Evolutionary conservation across 208 protist genomes (phyloP), one percentile per base, ranked within the genome.

Genomic region (Leishmania major): DNA sequence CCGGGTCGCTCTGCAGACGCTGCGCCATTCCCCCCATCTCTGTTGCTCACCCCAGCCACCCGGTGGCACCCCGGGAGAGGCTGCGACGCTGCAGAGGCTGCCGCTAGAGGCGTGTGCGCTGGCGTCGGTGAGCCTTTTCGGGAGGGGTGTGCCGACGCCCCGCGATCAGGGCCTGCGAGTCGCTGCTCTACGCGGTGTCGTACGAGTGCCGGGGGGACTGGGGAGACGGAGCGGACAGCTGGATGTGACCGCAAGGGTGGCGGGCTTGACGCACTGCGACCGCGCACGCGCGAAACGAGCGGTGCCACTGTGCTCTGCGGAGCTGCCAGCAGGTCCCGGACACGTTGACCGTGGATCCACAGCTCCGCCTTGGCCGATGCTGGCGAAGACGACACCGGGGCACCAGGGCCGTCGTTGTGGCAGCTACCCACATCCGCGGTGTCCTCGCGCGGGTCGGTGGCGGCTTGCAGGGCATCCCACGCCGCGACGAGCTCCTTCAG

Each of bases 381-480:
- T 35, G 25, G 51, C 15, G 47, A 17, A 57, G 73, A 17, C 51
- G 22, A 57, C 35, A 43, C n/a, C 25, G 35, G 5, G 73, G 17
- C 35, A 17, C 37, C 75, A n/a, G 8, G 57, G 51, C 49, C 40
- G n/a, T 53, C 28, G 75, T 40, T 53, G 66, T 49, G 51, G 13
- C 17, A n/a, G 72, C 19, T 15, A 10, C 77, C 40, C 53, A 51
- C 47, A 49, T 81, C 78, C 11, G 10, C 51, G 49, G 51, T 82
- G 78, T 78, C 76, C 15, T 83, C 80, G 53, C 74, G 47, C 1
- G 59, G 77, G 8, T 79, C 59, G 13, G 77, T 79, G n/a, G 45
- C 80, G 22, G 75, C 83, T 47, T 89, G 79, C 70, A 91, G 75
- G 8, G 85, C 82, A n/a, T 90, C 77, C 91, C 93, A 94, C 45